Evolutionary conservation across 2,329 filamentous ascomycete species (phyloP).

Genomic region (Fusarium algeriense): DNA sequence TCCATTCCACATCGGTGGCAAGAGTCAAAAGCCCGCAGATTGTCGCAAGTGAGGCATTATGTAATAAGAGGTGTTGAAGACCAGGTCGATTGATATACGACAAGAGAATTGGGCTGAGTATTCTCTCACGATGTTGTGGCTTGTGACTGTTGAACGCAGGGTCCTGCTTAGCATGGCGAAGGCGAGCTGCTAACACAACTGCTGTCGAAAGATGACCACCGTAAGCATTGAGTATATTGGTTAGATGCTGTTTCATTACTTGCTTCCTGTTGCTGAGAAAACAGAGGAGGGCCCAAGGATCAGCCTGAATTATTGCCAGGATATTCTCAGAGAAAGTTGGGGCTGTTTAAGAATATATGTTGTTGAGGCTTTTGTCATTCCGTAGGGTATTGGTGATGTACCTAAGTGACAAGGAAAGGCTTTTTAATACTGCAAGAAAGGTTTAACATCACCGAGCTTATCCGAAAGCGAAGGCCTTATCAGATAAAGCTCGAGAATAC

Average conservation of each 20-base stretch:
- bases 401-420: no score
- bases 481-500: no score
- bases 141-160: neutral
- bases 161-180: neutral
- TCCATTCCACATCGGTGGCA: neutral
- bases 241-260: neutral
- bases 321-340: neutral
- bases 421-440: no score
- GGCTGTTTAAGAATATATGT: no score
- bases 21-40: neutral
- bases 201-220: neutral
- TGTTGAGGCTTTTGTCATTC: no score
- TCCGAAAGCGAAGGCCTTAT: no score
- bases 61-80: neutral
- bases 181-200: neutral
- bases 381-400: no score
- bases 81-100: neutral
- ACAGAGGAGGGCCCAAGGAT: neutral
- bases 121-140: neutral
- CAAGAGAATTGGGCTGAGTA: accelerated
- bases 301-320: neutral
- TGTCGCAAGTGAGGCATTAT: neutral
- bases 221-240: neutral
- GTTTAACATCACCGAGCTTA: no score
- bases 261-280: neutral